A percentile compares a stretch with the other conserved stretches of the same genome.
These are phyloP conservation scores for Typha latifolia DNA, from an alignment of 176 grass and related monocot species.

Conservation along the genomic window DNA sequence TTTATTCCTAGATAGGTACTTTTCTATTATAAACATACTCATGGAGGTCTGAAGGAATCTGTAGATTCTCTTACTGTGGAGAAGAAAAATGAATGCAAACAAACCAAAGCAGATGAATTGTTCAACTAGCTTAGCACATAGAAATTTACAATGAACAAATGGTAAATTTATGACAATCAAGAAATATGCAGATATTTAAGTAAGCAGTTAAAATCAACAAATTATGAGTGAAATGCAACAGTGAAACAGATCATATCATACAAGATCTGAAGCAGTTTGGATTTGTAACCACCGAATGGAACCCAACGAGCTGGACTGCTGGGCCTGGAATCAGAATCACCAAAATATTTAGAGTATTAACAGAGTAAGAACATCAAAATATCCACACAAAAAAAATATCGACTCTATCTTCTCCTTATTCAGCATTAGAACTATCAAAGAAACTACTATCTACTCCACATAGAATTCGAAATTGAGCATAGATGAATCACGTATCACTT, in stretches of 20 bases:
- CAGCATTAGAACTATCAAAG: background rate
- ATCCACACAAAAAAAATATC: too few species aligned
- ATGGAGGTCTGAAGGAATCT: too few species aligned
- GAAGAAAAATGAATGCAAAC: too few species aligned
- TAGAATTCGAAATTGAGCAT: background rate
- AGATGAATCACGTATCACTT: background rate
- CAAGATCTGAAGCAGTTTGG: conserved; percentile 71
- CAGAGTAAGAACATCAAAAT: background rate
- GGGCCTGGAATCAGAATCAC: conserved; percentile 31
- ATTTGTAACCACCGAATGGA: conserved; percentile 91
- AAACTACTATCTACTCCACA: background rate
- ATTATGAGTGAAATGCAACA: background rate
- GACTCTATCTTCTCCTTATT: background rate
- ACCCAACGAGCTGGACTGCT: conserved; percentile 69
- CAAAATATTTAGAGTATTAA: background rate
- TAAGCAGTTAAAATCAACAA: background rate
- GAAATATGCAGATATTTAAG: background rate
- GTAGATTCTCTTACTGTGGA: too few species aligned
- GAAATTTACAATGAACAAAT: background rate
- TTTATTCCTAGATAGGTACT: too few species aligned
- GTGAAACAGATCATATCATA: conserved; percentile 20
- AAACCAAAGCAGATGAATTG: too few species aligned
- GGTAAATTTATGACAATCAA: background rate
- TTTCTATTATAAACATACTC: too few species aligned
- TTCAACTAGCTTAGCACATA: too few species aligned